These are phyloP conservation scores for Exophiala bonariae DNA, from an alignment of 2,329 filamentous ascomycete species.

Conservation along the genomic window DNA sequence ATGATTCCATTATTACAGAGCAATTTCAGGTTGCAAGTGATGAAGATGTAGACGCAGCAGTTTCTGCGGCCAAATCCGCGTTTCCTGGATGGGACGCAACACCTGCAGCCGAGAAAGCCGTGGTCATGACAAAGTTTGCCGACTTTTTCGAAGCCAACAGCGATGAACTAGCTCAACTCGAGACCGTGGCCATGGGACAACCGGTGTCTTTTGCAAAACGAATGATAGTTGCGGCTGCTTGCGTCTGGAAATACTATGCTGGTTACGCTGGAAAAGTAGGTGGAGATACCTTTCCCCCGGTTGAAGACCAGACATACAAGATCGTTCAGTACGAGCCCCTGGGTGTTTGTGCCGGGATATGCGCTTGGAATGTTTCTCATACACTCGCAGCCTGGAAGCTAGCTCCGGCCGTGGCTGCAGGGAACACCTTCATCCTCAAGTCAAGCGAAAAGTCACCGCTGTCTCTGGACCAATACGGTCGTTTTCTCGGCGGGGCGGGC, in stretches of 20 bases:
- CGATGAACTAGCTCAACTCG: constrained; percentile 33
- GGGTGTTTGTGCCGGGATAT: constrained; percentile 36
- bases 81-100: constrained; percentile 32
- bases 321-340: constrained; percentile 29
- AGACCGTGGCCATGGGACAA: constrained; percentile 18
- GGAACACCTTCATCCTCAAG: constrained; percentile 40
- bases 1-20: constrained; percentile 24
- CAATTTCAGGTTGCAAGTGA: constrained; percentile 30
- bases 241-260: constrained; percentile 23
- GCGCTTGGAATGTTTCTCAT: constrained; percentile 45
- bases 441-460: constrained; percentile 46
- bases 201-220: too few species aligned
- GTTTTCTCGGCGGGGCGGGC: constrained; percentile 39
- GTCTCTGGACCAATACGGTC: constrained; percentile 42
- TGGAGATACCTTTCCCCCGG: constrained; percentile 16
- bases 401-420: constrained; percentile 20
- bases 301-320: constrained; percentile 25
- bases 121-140: constrained; percentile 28
- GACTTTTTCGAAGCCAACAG: constrained; percentile 41
- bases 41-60: constrained; percentile 35
- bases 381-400: constrained; percentile 41
- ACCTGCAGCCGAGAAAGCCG: constrained; percentile 24
- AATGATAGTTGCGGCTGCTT: not conserved
- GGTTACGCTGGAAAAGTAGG: constrained; percentile 22
- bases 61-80: constrained; percentile 37